Evolutionary conservation across 148 eudicot species (phyloP).

Genomic region (Chenopodium formosanum): DNA sequence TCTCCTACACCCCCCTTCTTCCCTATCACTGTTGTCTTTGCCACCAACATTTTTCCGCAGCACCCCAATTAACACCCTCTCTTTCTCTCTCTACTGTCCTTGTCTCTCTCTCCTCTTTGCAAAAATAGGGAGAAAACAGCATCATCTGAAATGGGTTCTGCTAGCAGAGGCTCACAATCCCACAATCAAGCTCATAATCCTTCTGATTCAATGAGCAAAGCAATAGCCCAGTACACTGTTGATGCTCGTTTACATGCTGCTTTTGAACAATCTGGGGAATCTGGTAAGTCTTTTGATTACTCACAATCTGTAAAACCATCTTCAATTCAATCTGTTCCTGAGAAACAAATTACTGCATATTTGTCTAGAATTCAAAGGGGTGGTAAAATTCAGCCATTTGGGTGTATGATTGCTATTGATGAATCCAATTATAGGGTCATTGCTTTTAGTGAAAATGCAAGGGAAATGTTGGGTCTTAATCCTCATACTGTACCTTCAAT

Average conservation of each 20-base stretch:
- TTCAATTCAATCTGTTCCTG: conserved; percentile 46
- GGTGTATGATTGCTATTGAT: conserved; percentile 73
- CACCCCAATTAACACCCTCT: neutral
- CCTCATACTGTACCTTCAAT: conserved; percentile 59
- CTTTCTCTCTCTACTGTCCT: no score
- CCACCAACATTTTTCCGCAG: neutral
- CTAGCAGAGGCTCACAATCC: conserved; percentile 35
- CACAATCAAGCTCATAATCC: conserved; percentile 27
- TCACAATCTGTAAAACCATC: conserved; percentile 56
- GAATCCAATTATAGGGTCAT: conserved; percentile 58
- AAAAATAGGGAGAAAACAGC: no score
- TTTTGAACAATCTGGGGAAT: conserved; percentile 68
- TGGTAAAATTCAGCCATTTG: conserved; percentile 83
- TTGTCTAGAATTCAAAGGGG: conserved; percentile 84
- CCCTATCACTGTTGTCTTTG: neutral
- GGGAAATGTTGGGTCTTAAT: conserved; percentile 57
- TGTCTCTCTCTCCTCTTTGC: no score
- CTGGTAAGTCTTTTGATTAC: conserved; percentile 81
- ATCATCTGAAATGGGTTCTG: conserved; percentile 33
- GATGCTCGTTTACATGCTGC: conserved; percentile 86
- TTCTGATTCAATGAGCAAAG: conserved; percentile 55
- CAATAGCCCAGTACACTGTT: conserved; percentile 62
- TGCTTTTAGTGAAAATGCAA: conserved; percentile 68
- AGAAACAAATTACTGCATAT: conserved; percentile 74
- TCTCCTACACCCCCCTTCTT: neutral